Percentiles rank a stretch among this genome's conserved stretches.
These are phyloP conservation scores for Caloboletus firmus DNA, from an alignment of 1,284 basidiomycete species.

Conservation along the genomic window DNA sequence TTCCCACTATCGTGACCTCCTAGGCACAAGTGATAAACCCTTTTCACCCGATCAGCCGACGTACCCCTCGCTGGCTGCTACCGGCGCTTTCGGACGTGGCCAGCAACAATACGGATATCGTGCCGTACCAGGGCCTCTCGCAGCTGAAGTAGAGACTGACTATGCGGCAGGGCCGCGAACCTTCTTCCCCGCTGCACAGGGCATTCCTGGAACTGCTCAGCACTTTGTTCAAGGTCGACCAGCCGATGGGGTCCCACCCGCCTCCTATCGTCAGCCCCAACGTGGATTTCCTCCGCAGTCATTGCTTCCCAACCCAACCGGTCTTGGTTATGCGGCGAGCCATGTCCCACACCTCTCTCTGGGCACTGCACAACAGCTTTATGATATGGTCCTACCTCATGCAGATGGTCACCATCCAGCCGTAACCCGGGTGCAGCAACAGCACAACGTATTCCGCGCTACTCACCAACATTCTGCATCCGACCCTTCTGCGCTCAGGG, in stretches of 20 bases:
- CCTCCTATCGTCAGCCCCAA: slow-evolving; percentile 57
- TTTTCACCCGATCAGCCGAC: slow-evolving; percentile 55
- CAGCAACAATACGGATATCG: slow-evolving; percentile 53
- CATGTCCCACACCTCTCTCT: slow-evolving; percentile 63
- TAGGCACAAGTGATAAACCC: slow-evolving; percentile 36
- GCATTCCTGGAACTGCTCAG: slow-evolving; percentile 38
- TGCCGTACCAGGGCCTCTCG: slow-evolving; percentile 38
- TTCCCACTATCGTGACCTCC: slow-evolving; percentile 47
- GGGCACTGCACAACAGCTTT: slow-evolving; percentile 69
- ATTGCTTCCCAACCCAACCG: slow-evolving; percentile 52
- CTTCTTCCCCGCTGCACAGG: slow-evolving; percentile 42
- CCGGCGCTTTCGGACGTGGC: slow-evolving; percentile 41
- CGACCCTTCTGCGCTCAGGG: slow-evolving; percentile 70
- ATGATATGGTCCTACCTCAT: slow-evolving; percentile 72
- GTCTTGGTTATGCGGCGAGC: slow-evolving; percentile 53
- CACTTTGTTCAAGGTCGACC: slow-evolving; percentile 52
- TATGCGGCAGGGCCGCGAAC: slow-evolving; percentile 58
- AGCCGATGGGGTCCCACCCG: slow-evolving; percentile 43
- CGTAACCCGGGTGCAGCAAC: slow-evolving; percentile 72
- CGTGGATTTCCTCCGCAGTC: slow-evolving; percentile 59
- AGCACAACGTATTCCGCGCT: slow-evolving; percentile 65
- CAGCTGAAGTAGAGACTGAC: slow-evolving; percentile 56
- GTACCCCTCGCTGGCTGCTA: slow-evolving; percentile 64
- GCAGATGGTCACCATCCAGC: slow-evolving; percentile 60
- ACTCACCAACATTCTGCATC: slow-evolving; percentile 78